phyloP scores from a whole-genome alignment of 345 rosid genomes.

The Camelina neglecta region DNA sequence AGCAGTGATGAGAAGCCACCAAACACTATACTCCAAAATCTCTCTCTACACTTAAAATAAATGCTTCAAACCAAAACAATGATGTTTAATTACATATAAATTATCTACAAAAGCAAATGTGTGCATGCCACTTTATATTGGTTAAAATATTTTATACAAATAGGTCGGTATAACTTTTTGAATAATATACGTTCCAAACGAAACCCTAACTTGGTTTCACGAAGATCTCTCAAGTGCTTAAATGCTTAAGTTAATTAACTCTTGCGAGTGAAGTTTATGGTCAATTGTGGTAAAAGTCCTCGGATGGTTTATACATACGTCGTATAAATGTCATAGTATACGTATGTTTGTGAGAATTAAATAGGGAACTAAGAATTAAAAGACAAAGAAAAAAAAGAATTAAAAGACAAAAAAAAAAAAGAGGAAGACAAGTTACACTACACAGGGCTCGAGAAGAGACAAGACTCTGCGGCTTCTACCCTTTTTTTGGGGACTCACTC shows the following conservation, averaged over 20 bases:
- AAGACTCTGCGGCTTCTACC: constrained; percentile 43
- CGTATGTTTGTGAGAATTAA: neutral
- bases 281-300: constrained; percentile 10
- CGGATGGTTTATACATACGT: constrained; percentile 1
- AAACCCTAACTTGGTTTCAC: constrained; percentile 25
- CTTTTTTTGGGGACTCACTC: constrained; percentile 50
- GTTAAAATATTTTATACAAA: neutral
- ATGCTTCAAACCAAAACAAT: constrained; percentile 26
- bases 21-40: constrained; percentile 47
- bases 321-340: constrained; percentile 4
- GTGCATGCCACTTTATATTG: neutral
- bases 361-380: neutral
- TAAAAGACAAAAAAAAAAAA: neutral
- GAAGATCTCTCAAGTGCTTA: neutral
- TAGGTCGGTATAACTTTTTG: neutral
- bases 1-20: constrained; percentile 50
- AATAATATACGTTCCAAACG: neutral
- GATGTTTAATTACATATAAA: neutral
- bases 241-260: neutral
- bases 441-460: constrained; percentile 54
- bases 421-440: constrained; percentile 32
- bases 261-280: constrained; percentile 11
- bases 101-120: neutral
- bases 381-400: neutral
- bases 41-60: constrained; percentile 44